Evolutionary conservation across 1,139 yeast species (phyloP).

Genomic region (Maudiozyma humilis): DNA sequence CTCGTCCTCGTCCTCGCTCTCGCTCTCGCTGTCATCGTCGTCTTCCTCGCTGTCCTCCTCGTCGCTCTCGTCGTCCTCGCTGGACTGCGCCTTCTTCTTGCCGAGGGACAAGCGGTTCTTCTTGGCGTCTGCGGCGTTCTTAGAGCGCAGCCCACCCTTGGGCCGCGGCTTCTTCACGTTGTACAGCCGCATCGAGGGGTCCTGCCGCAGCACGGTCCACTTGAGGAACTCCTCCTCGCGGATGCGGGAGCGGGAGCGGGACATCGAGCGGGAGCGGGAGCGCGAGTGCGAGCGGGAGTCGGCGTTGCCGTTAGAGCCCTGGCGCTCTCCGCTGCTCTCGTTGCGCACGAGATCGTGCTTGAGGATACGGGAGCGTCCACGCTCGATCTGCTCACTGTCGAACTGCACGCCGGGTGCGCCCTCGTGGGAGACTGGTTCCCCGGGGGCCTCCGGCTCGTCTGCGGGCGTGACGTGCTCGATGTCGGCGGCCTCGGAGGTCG

Average conservation of each 20-base stretch:
- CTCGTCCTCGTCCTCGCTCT: conserved; percentile 29
- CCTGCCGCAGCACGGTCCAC: conserved; percentile 30
- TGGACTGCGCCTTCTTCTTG: conserved; percentile 19
- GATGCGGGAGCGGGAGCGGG: conserved; percentile 16
- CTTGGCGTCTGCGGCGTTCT: conserved; percentile 38
- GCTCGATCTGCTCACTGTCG: conserved; percentile 23
- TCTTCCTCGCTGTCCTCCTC: conserved; percentile 28
- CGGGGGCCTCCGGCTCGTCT: not conserved
- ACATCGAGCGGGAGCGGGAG: conserved; percentile 9
- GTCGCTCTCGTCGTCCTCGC: conserved; percentile 26
- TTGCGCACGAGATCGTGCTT: conserved; percentile 8
- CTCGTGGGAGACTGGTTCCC: not conserved
- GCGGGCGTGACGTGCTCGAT: conserved; percentile 3
- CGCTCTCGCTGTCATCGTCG: conserved; percentile 30
- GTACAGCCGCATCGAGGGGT: conserved; percentile 45
- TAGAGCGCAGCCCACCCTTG: conserved; percentile 35
- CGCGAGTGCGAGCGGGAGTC: not conserved
- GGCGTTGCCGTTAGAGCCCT: not conserved
- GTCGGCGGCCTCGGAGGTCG: not conserved
- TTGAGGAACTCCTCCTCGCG: conserved; percentile 27
- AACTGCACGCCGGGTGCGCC: conserved; percentile 16
- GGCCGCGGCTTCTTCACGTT: conserved; percentile 6
- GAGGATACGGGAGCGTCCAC: conserved; percentile 28
- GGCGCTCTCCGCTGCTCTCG: conserved; percentile 1
- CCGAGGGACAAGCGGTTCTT: not conserved